Evolutionary conservation across 768 basidiomycete genomes (phyloP), one percentile per base, ranked within the genome.

Genomic region (Phlebiopsis flavidoalba): DNA sequence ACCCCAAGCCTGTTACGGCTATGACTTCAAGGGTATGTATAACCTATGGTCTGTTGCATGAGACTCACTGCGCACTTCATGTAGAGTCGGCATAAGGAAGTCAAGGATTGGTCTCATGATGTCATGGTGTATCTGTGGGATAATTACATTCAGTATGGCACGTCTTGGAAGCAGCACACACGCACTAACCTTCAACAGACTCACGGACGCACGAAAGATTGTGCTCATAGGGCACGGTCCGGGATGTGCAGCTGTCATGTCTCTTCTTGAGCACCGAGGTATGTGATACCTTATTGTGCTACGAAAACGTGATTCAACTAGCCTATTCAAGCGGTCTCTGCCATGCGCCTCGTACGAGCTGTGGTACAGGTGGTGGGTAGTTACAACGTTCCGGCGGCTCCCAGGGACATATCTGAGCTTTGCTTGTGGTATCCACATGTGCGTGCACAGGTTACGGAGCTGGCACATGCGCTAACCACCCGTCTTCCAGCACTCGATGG

Each of bases 111-210:
- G 46, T 80, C 78, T 8, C 79, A 72, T 52, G 84, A 89, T 31
- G 74, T 95, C 22, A 70, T 96, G 60, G 79, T 80, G 3, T 96
- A 98, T 70, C 72, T 98, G 11, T 99, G 97, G 97, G 96, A 98
- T 72, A 96, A 98, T 68, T 95, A 95, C 68, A 79, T 98, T 63
- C 86, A 90, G 95, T 97, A 66, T 61, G 90, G 17, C n/a, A 21
- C 21, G 53, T 8, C 19, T 43, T 15, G 17, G 14, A n/a, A 6
- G 17, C 21, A 31, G n/a, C 19, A 12, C 15, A 35, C 60, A 11
- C 49, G 6, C 40, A 8, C 40, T 24, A 11, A 48, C 15, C 3
- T 37, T n/a, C n/a, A 8, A 8, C n/a, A 95, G 93, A 61, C 77
- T 96, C 64, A 88, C 88, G 6, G 80, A 79, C 21, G 90, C 89